These are phyloP conservation scores for Cylindricascospora bacillispora DNA, from an alignment of 1,139 yeast species.

Conservation along the genomic window DNA sequence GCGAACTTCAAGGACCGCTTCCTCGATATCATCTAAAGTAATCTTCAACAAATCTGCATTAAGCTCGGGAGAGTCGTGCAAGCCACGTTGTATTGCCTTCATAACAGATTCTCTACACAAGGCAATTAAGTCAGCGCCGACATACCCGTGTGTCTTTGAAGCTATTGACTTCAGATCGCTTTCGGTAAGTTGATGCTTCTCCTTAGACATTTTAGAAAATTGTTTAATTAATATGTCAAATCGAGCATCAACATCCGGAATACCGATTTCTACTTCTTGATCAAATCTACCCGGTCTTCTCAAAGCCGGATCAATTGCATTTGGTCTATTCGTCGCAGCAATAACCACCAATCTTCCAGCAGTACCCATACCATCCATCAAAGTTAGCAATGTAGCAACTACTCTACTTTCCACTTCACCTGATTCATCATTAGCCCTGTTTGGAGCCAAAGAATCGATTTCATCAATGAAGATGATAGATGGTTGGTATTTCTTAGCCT, in stretches of 20 bases:
- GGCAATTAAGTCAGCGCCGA: constrained; percentile 84
- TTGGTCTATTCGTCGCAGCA: constrained; percentile 77
- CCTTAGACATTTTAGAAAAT: constrained; percentile 42
- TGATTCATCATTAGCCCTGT: constrained; percentile 65
- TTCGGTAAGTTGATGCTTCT: constrained; percentile 40
- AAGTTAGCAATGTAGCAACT: constrained; percentile 73
- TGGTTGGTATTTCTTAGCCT: constrained; percentile 78
- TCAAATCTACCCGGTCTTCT: constrained; percentile 92
- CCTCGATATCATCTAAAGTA: constrained; percentile 41
- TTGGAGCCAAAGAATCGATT: constrained; percentile 82
- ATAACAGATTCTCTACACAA: constrained; percentile 80
- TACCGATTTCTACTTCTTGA: constrained; percentile 69
- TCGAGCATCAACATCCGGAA: constrained; percentile 62
- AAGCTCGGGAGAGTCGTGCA: constrained; percentile 23
- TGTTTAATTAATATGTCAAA: constrained; percentile 50
- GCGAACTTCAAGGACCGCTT: constrained; percentile 62
- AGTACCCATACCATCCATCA: constrained; percentile 82
- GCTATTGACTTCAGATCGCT: constrained; percentile 51
- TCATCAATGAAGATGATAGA: constrained; percentile 82
- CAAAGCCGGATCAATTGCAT: constrained; percentile 70
- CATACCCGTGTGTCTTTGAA: constrained; percentile 57
- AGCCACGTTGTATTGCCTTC: constrained; percentile 60
- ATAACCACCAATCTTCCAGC: constrained; percentile 59
- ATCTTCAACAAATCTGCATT: constrained; percentile 27
- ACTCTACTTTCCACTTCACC: constrained; percentile 85